Conservation (phyloP, 2,329 filamentous ascomycete genomes). For the Cyphellophora attinorum region DNA sequence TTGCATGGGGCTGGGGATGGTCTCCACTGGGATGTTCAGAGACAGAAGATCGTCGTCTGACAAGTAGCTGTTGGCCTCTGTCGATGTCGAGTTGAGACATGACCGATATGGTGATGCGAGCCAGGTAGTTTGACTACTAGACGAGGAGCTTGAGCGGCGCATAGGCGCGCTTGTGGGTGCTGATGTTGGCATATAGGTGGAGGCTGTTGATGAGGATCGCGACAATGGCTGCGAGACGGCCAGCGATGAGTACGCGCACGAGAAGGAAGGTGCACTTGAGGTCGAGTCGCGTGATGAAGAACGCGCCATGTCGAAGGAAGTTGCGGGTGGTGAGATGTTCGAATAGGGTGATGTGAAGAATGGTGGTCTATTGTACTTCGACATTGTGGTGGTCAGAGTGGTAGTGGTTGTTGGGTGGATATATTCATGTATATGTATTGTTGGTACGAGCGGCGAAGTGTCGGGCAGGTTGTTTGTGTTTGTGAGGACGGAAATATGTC, state of each 20-base stretch:
- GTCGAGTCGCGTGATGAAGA: conserved; percentile 19
- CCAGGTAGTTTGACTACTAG: conserved; percentile 8
- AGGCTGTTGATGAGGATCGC: conserved; percentile 14
- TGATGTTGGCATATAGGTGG: conserved; percentile 10
- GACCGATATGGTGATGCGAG: conserved; percentile 18
- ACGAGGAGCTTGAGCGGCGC: conserved; percentile 17
- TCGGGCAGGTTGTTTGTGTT: conserved; percentile 5
- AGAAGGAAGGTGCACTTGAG: conserved; percentile 6
- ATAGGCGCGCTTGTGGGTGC: conserved; percentile 7
- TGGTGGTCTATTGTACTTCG: conserved; percentile 5
- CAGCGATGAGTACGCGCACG: conserved; percentile 10
- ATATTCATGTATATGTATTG: conserved; percentile 1
- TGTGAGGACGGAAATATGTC: background rate
- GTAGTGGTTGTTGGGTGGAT: conserved; percentile 7
- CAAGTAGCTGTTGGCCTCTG: conserved; percentile 16
- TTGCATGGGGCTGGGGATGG: conserved; percentile 12
- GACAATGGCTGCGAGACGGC: conserved; percentile 13
- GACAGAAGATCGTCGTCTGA: conserved; percentile 19
- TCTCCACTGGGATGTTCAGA: conserved; percentile 14
- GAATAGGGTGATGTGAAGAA: conserved; percentile 17
- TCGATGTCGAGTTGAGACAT: conserved; percentile 16
- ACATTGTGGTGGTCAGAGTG: conserved; percentile 1
- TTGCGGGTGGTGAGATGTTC: conserved; percentile 17
- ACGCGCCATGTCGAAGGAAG: conserved; percentile 19
- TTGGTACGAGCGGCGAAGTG: background rate